phyloP scores from a whole-genome alignment of 805 yeast genomes.

The Saccharomycopsis schoenii region DNA sequence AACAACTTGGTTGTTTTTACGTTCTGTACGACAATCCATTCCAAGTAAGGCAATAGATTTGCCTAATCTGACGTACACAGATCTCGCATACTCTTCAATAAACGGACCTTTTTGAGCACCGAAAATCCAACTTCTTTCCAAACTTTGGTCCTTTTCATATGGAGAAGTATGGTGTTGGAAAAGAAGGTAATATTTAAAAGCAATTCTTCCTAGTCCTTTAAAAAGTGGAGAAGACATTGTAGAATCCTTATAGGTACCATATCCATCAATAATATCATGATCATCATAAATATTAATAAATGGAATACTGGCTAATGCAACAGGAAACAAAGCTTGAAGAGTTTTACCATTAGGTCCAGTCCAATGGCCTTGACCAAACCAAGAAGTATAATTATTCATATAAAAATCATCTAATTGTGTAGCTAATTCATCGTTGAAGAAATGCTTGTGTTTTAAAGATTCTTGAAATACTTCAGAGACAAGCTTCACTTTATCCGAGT shows the following conservation, averaged over 20 bases:
- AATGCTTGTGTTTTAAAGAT: constrained; percentile 35
- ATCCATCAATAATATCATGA: constrained; percentile 95
- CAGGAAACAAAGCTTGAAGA: constrained; percentile 56
- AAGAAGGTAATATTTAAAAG: constrained; percentile 78
- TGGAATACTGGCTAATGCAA: constrained; percentile 77
- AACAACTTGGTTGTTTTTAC: constrained; percentile 53
- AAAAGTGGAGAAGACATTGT: constrained; percentile 71
- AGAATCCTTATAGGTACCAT: constrained; percentile 71
- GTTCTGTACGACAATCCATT: constrained; percentile 88
- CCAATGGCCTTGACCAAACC: constrained; percentile 93
- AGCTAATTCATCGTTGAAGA: constrained; percentile 38
- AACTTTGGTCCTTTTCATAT: constrained; percentile 28
- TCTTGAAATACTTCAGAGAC: constrained; percentile 41
- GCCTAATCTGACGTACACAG: constrained; percentile 68
- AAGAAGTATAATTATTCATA: constrained; percentile 60
- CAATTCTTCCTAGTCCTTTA: constrained; percentile 61
- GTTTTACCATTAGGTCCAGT: constrained; percentile 57
- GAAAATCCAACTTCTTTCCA: constrained; percentile 52
- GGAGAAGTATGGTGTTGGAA: constrained; percentile 78
- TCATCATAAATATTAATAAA: constrained; percentile 83
- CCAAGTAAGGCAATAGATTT: constrained; percentile 63
- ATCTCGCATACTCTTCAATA: constrained; percentile 56
- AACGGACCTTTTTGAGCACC: constrained; percentile 55
- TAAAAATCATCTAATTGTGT: constrained; percentile 57
- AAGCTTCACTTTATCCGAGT: constrained; percentile 70